A percentile compares a stretch with the other conserved stretches of the same genome.
phyloP scores from a whole-genome alignment of 148 eudicot species.

The Selenicereus undatus region DNA sequence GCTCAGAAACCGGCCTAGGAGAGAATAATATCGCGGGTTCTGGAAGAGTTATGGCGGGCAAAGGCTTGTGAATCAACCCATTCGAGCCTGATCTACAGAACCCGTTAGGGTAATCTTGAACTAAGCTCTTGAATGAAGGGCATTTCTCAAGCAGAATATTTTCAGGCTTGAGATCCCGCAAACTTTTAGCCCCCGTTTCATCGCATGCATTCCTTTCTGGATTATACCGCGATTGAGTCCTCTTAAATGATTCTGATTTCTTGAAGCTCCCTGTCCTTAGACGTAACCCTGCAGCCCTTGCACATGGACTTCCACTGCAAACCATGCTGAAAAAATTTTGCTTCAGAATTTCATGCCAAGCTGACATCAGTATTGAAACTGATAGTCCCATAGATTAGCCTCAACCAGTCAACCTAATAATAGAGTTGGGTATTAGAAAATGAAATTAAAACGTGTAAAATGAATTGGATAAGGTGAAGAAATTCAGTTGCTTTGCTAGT shows the following conservation, averaged over 20 bases:
- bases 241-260: constrained; percentile 32
- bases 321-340: constrained; percentile 30
- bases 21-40: constrained; percentile 63
- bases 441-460: neutral
- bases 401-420: neutral
- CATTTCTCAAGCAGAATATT: constrained; percentile 47
- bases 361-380: constrained; percentile 47
- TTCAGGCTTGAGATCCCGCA: constrained; percentile 43
- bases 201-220: neutral
- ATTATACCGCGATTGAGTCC: constrained; percentile 9
- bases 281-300: constrained; percentile 34
- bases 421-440: neutral
- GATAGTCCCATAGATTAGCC: constrained; percentile 41
- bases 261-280: constrained; percentile 42
- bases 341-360: constrained; percentile 52
- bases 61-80: constrained; percentile 35
- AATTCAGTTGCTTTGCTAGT: too few species aligned
- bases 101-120: constrained; percentile 22
- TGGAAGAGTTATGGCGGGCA: constrained; percentile 54
- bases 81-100: constrained; percentile 29
- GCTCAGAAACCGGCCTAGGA: constrained; percentile 75
- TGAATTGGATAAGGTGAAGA: neutral
- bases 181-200: constrained; percentile 24
- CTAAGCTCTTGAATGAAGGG: constrained; percentile 57
- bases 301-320: constrained; percentile 14